These are phyloP conservation scores for Fraxinus sp. DNA, from an alignment of 305 asterid species.

Conservation along the genomic window DNA sequence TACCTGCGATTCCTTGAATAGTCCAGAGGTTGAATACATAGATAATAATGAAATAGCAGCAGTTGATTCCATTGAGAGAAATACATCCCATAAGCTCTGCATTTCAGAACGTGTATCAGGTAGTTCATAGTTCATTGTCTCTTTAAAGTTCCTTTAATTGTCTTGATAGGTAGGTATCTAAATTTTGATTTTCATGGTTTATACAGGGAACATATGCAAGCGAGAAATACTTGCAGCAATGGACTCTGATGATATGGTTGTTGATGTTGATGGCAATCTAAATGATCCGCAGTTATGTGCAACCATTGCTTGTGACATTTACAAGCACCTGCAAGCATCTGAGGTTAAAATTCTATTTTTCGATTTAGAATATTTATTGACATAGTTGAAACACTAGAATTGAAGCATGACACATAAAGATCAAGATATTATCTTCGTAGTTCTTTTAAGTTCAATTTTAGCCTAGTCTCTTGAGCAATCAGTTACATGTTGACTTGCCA, in stretches of 20 bases:
- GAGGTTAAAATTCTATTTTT: conserved; percentile 49
- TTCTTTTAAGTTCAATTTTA: neutral
- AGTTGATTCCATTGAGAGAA: conserved; percentile 66
- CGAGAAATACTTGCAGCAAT: conserved; percentile 51
- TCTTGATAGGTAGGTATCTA: neutral
- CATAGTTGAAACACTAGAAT: neutral
- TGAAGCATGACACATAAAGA: neutral
- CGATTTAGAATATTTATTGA: neutral
- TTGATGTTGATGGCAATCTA: conserved; percentile 57
- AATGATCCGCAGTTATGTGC: conserved; percentile 88
- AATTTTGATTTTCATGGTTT: neutral
- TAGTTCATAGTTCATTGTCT: conserved; percentile 16
- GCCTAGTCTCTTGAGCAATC: neutral
- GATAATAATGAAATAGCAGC: conserved; percentile 55
- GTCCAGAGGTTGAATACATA: conserved; percentile 81
- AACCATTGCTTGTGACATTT: conserved; percentile 88
- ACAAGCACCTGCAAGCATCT: conserved; percentile 82
- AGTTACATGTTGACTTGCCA: neutral
- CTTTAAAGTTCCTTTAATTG: neutral
- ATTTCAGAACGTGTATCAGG: conserved; percentile 64
- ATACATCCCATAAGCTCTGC: conserved; percentile 57
- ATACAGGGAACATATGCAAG: conserved; percentile 61
- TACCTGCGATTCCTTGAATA: conserved; percentile 72
- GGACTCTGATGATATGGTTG: conserved; percentile 41
- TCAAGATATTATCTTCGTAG: neutral